phyloP scores from a whole-genome alignment of 305 asterid species.

The Fraxinus angustifolia region DNA sequence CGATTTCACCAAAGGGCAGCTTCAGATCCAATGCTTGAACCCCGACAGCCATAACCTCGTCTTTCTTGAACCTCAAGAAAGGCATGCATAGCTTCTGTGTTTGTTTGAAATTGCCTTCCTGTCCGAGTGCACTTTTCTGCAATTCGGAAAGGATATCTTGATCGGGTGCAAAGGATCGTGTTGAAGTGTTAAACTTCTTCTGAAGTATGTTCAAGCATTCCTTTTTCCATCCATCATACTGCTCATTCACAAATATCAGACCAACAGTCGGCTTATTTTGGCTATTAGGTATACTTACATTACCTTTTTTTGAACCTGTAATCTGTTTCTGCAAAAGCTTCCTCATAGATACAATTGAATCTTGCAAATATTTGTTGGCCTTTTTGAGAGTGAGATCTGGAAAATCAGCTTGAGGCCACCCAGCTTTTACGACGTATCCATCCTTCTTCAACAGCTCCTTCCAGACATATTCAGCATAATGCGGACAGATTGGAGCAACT shows the following conservation, averaged over 20 bases:
- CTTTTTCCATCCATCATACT: slow-evolving; percentile 78
- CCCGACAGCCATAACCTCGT: slow-evolving; percentile 67
- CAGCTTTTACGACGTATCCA: slow-evolving; percentile 62
- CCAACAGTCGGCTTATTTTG: slow-evolving; percentile 56
- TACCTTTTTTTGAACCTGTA: slow-evolving; percentile 69
- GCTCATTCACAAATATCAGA: slow-evolving; percentile 68
- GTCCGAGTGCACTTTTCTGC: slow-evolving; percentile 58
- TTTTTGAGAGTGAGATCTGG: slow-evolving; percentile 69
- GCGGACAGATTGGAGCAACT: slow-evolving; percentile 80
- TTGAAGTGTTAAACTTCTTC: slow-evolving; percentile 46
- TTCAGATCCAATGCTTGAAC: slow-evolving; percentile 68
- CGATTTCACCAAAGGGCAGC: slow-evolving; percentile 83
- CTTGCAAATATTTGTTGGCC: slow-evolving; percentile 78
- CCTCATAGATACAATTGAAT: slow-evolving; percentile 59
- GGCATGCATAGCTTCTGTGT: slow-evolving; percentile 82
- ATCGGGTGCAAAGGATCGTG: slow-evolving; percentile 63
- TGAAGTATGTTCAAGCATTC: slow-evolving; percentile 64
- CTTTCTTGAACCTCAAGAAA: slow-evolving; percentile 83
- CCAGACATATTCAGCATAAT: slow-evolving; percentile 82
- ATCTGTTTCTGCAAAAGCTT: slow-evolving; percentile 82
- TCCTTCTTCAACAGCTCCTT: slow-evolving; percentile 64
- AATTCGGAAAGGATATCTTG: slow-evolving; percentile 67
- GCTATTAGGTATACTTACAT: slow-evolving; percentile 22
- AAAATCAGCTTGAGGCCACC: slow-evolving; percentile 65
- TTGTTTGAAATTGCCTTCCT: slow-evolving; percentile 57